Conservation (phyloP, 2,329 filamentous ascomycete genomes). For the Pseudocercospora macadamiae region DNA sequence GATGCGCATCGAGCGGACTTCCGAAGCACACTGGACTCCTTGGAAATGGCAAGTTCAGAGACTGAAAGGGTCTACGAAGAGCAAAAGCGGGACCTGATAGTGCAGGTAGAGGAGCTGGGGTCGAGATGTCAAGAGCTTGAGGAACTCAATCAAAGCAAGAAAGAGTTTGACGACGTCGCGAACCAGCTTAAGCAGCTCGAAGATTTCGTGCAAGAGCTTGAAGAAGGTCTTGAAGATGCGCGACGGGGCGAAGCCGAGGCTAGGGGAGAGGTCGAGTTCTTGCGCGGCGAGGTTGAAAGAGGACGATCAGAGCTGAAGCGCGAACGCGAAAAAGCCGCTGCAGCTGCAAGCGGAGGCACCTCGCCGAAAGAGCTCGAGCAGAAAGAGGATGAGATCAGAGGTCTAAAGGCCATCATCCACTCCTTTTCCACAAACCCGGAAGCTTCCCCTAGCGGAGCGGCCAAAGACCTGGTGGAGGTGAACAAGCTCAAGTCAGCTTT, state of each 20-base stretch:
- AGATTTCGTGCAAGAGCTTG: conserved; percentile 92
- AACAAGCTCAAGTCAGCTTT: conserved; percentile 61
- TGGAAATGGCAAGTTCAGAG: conserved; percentile 93
- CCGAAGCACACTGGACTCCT: conserved; percentile 91
- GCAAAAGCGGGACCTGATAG: conserved; percentile 81
- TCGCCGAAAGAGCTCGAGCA: conserved; percentile 78
- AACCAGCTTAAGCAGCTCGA: conserved; percentile 92
- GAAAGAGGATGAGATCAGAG: conserved; percentile 95
- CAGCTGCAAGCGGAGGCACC: conserved; percentile 47
- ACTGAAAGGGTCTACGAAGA: conserved; percentile 96
- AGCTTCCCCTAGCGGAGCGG: conserved; percentile 33
- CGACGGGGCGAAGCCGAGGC: conserved; percentile 93
- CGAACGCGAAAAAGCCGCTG: conserved; percentile 80
- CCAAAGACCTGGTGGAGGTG: conserved; percentile 47
- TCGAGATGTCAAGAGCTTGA: conserved; percentile 83
- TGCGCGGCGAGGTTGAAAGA: conserved; percentile 91
- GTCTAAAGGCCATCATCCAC: conserved; percentile 96
- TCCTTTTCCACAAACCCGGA: conserved; percentile 78
- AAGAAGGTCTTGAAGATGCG: conserved; percentile 95
- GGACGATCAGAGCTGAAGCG: conserved; percentile 84
- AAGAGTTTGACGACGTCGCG: conserved; percentile 90
- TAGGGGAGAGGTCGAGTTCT: conserved; percentile 90
- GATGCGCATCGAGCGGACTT: conserved; percentile 95
- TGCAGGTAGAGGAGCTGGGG: conserved; percentile 71
- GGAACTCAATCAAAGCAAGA: conserved; percentile 77